Evolutionary conservation across 306 rosid genomes (phyloP), one percentile per base, ranked within the genome.

Genomic region (Phaseolus lunatus): DNA sequence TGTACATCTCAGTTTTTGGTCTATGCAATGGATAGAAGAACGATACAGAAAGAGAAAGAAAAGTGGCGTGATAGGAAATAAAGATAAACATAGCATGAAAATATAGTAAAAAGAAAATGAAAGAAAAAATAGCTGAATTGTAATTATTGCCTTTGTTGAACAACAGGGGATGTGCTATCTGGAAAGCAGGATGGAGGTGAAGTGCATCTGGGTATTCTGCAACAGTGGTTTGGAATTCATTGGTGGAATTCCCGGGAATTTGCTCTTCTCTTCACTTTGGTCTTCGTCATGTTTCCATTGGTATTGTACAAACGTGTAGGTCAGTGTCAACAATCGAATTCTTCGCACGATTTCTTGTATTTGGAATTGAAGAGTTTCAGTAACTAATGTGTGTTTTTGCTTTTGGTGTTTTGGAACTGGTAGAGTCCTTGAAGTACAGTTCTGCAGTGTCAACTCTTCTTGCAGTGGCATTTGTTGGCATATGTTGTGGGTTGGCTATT

Each of bases 171-270:
- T 67, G 98, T 92, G 15, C 84, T 92, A 1, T 90, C 96, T 73
- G 98, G 97, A 39, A 89, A 81, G 29, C 81, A 80, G 7, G 18
- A 63, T 7, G 87, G 75, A 76, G 91, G 76, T 72, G 88, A 64
- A 47, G 88, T 76, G 62, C 98, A 95, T 75, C 76, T 91, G 79
- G 98, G 98, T 3, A 78, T 95, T 85, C 79, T 95, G 86, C 98
- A 90, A 52, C 92, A 92, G 54, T 95, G 93, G 97, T 95, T 92
- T 86, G 98, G 98, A 33, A n/a, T 75, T 80, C 98, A 92, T 0
- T 90, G 97, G 97, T 95, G 98, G 98, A 95, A 87, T 80, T 90
- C 96, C 1, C 83, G 97, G 9, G 97, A 95, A 69, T 83, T 89
- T 22, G 87, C 97, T 8, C 39, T 90, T 56, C 48, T 95, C 2